phyloP scores from a whole-genome alignment of 208 protist species.

The Leishmania aethiopica region DNA sequence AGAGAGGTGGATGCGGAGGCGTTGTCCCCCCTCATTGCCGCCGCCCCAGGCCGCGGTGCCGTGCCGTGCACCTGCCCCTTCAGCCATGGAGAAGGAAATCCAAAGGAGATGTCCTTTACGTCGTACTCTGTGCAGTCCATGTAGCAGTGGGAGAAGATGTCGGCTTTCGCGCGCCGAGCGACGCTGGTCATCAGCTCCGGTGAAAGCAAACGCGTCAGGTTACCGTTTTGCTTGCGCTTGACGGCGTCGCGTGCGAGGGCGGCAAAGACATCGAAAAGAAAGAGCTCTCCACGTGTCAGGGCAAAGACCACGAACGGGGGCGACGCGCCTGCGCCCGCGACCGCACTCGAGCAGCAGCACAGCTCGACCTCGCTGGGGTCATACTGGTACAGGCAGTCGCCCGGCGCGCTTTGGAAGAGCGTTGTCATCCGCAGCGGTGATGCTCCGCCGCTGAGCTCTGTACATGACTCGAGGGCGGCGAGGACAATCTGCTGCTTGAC shows the following conservation, averaged over 20 bases:
- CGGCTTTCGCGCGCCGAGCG: constrained; percentile 1
- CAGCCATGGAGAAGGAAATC: not conserved
- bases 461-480: constrained; percentile 39
- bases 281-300: constrained; percentile 57
- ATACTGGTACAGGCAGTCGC: constrained; percentile 70
- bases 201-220: constrained; percentile 28
- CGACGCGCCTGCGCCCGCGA: not conserved
- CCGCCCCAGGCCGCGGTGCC: not conserved
- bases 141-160: constrained; percentile 37
- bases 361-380: constrained; percentile 52
- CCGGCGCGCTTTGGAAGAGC: constrained; percentile 61
- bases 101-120: constrained; percentile 68
- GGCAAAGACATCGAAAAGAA: constrained; percentile 62
- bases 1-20: constrained; percentile 18
- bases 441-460: not conserved
- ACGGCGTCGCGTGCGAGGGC: constrained; percentile 40
- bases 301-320: constrained; percentile 70
- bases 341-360: constrained; percentile 43
- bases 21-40: not conserved
- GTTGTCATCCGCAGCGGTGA: constrained; percentile 44
- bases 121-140: constrained; percentile 75
- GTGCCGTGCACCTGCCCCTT: not conserved
- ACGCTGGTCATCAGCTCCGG: constrained; percentile 18
- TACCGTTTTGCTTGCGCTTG: constrained; percentile 21
- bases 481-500: constrained; percentile 78